Base-by-base conservation (phyloP, 2,329 filamentous ascomycete genomes). In the Calonectria multiphialidica region DNA sequence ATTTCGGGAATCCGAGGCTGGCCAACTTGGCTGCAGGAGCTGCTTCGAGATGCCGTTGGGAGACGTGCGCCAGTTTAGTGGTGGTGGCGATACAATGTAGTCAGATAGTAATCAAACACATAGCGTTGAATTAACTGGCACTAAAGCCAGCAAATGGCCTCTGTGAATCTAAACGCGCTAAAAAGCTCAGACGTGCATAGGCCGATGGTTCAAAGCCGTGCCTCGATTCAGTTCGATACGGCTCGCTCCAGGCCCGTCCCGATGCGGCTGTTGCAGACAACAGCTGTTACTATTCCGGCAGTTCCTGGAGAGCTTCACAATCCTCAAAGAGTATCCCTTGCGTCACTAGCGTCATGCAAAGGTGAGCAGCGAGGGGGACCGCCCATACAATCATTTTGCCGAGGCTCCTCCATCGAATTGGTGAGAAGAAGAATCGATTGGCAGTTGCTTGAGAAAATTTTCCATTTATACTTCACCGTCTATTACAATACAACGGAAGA, bases 1-100 rank as follows among this genome's bases (percentile, higher is more conserved):
- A 57, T 81, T 16, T 79, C 82, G 5, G 78, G 77, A 9, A 73
- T 89, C 40, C 81, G 87, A 67, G 86, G 82, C 0, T 84, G 83
- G 80, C 87, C 84, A 1, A 81, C 77, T 1, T 86, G 84, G 84
- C 3, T 81, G 23, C 76, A 83, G 75, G 72, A 82, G 77, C 21
- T 81, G 16, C 3, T 80, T 74, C 83, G 80, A 70, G 83, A 85
- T 62, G 28, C 50, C 1, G 45, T 80, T 45, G 80, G 77, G 2
- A 79, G 70, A 9, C 44, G 44, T 10, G n/a, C 9, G 9, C 44
- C 44, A 10, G 44, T 47, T 21, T 47, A 42, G 40, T 42, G 18
- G 18, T 21, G 42, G n/a, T 9, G 7, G 18, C n/a, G 7, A 45
- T 21, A n/a, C 18, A 8, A 8, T 21, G 44, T 47, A 47, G 44